Conservation (phyloP, 805 yeast genomes). For the Nakazawaea ishiwadae region DNA sequence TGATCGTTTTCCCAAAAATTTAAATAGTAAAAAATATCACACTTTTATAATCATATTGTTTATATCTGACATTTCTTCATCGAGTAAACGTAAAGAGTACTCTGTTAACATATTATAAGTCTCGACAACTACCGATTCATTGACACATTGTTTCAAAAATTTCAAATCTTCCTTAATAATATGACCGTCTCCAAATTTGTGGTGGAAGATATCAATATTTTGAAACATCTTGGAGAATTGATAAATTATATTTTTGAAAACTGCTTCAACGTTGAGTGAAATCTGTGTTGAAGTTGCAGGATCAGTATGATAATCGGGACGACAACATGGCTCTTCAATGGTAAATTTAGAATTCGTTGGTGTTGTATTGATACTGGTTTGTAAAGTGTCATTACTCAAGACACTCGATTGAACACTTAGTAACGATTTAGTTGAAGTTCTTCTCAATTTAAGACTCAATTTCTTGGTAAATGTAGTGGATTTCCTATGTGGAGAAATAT, state of each 20-base stretch:
- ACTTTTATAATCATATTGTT: background rate
- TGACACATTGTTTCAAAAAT: background rate
- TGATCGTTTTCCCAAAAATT: no score
- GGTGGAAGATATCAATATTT: background rate
- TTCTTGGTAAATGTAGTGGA: background rate
- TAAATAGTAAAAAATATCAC: background rate
- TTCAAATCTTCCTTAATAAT: background rate
- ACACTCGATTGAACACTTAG: constrained; percentile 1
- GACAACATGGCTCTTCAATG: no score
- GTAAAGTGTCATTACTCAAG: constrained; percentile 3
- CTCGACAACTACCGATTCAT: constrained; percentile 7
- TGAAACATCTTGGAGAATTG: constrained; percentile 10
- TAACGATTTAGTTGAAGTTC: constrained; percentile 8
- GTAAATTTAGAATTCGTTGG: background rate
- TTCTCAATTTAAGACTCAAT: constrained; percentile 1
- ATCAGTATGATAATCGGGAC: no score
- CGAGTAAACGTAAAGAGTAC: constrained; percentile 4
- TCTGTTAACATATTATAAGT: constrained; percentile 7
- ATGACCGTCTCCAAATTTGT: background rate
- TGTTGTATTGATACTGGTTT: constrained; percentile 1
- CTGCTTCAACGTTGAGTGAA: background rate
- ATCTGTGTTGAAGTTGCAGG: no score
- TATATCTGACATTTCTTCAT: constrained; percentile 4
- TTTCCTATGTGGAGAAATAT: background rate
- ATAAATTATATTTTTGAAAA: constrained; percentile 5